phyloP scores from a whole-genome alignment of 495 filamentous ascomycete species.

The Penicillium malachiteum region DNA sequence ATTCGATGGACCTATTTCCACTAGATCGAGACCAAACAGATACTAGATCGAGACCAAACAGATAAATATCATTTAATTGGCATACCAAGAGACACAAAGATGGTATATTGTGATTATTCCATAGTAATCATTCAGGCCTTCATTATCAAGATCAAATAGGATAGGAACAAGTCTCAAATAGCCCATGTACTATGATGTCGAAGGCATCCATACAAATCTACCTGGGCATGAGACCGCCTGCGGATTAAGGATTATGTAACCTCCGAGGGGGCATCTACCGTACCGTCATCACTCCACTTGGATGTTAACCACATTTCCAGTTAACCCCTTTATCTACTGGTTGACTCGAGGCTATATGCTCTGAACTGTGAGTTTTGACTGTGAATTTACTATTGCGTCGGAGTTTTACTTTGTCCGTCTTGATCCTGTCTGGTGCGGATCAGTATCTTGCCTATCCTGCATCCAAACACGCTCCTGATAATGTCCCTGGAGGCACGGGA shows the following conservation, averaged over 20 bases:
- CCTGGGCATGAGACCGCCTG: neutral
- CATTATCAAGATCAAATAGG: no score
- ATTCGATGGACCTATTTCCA: conserved; percentile 86
- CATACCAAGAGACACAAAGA: no score
- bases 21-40: neutral
- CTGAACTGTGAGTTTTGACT: neutral
- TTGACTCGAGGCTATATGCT: neutral
- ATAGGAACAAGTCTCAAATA: no score
- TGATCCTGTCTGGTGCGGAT: neutral
- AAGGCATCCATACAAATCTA: no score
- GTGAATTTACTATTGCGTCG: neutral
- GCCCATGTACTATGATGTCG: no score
- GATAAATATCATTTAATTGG: no score
- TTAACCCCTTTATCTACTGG: conserved; percentile 8
- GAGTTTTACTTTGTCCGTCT: neutral
- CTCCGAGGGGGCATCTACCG: conserved; percentile 6
- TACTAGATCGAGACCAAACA: neutral
- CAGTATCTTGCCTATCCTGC: neutral
- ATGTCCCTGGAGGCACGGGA: conserved; percentile 15
- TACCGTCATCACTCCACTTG: conserved; percentile 30
- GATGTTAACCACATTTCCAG: conserved; percentile 15
- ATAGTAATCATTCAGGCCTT: no score
- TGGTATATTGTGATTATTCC: no score
- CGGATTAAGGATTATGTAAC: conserved; percentile 21
- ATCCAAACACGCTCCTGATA: conserved; percentile 23